Base-by-base conservation (phyloP, 1,139 yeast genomes). In the Zygosaccharomyces sapae region DNA sequence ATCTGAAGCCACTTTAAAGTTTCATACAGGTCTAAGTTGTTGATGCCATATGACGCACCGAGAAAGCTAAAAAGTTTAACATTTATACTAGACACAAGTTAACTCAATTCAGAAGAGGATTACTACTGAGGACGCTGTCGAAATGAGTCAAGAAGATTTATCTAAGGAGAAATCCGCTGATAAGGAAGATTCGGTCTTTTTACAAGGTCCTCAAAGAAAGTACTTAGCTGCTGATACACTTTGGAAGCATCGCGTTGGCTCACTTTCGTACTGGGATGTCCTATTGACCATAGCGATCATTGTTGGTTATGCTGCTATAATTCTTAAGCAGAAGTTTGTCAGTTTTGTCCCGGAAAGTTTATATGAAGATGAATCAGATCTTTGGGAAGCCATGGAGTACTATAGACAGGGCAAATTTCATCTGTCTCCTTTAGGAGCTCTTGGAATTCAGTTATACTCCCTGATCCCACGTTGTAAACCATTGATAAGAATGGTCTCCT, bases 401-500 rank as follows among this genome's bases (percentile, higher is more conserved):
- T 56, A 52, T 34, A 50, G 33, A 19, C 34, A 33, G 2, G 44
- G 50, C 12, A 46, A 41, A 9, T 60, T 61, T 41, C 49, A 45
- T 27, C 39, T 60, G 20, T 44, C 38, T 19, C 38, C 53, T 8
- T 40, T 46, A 6, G 58, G 60, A 4, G 58, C 63, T 9, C 50
- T 59, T 34, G 55, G 51, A n/a, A 30, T 57, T 9, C 59, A 53
- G 34, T 34, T 60, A 10, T 44, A 52, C n/a, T 48, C 57, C 5
- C 9, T 41, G 2, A 20, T 49, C 4, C 43, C 52, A n/a, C 51
- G 70, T 63, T 68, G 83, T 7, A 75, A 70, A 53, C 66, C 68
- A 37, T 56, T 70, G 31, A 68, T 83, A 71, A 73, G 92, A 63
- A 63, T 68, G 22, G 68, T 80, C 55, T 76, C 84, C 7, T 81